These are phyloP conservation scores for Austroboletus rostrupii DNA, from an alignment of 1,284 basidiomycete species.

Conservation along the genomic window DNA sequence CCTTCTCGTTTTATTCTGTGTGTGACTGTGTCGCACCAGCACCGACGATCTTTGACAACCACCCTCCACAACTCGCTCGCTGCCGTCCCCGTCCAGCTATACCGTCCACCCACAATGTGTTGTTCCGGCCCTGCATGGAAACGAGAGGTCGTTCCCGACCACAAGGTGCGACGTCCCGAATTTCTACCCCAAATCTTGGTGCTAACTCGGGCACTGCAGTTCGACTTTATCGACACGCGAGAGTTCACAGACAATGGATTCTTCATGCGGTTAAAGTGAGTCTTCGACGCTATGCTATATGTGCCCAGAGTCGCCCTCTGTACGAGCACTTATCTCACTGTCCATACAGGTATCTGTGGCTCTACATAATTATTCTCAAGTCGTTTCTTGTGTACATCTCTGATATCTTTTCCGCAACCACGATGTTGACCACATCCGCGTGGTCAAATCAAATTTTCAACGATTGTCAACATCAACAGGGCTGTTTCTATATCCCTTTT, in stretches of 20 bases:
- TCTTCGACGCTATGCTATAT: conserved; percentile 12
- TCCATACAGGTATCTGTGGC: conserved; percentile 73
- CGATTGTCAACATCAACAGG: conserved; percentile 56
- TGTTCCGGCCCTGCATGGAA: conserved; percentile 80
- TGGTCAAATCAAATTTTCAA: conserved; percentile 92
- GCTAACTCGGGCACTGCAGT: conserved; percentile 48
- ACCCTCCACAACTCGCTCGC: conserved; percentile 24
- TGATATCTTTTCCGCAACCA: conserved; percentile 97
- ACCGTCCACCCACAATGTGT: conserved; percentile 52
- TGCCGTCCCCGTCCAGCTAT: conserved; percentile 18
- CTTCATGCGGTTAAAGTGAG: conserved; percentile 82
- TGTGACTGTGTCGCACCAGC: conserved; percentile 65
- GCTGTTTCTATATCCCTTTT: conserved; percentile 88
- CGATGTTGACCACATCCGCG: conserved; percentile 87
- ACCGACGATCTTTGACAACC: conserved; percentile 26
- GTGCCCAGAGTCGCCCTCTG: background rate
- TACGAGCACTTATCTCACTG: conserved; percentile 7
- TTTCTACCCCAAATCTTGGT: background rate
- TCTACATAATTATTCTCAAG: conserved; percentile 91
- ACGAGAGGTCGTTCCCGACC: conserved; percentile 94
- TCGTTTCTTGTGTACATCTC: conserved; percentile 93
- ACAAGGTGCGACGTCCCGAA: conserved; percentile 66
- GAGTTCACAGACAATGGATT: conserved; percentile 90
- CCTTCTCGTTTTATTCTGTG: conserved; percentile 35
- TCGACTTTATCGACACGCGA: conserved; percentile 92